Conservation (phyloP, 768 basidiomycete genomes). For the Punctularia strigosozonata region DNA sequence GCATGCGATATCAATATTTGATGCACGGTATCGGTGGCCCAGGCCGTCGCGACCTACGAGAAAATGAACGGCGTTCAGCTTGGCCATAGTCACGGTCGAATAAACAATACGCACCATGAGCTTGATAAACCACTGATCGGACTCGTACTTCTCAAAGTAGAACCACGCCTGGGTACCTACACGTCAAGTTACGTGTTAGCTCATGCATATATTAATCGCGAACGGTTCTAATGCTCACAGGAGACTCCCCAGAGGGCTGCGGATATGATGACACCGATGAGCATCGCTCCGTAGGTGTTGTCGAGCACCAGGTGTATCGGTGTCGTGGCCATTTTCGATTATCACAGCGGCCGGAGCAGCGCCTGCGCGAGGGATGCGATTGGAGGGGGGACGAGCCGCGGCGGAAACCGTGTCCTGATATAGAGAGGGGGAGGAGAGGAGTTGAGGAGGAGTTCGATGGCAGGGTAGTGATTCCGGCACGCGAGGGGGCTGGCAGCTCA, state of each 20-base stretch:
- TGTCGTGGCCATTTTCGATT: too few species aligned
- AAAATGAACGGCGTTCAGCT: background rate
- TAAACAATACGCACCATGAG: background rate
- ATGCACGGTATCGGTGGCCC: background rate
- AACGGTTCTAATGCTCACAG: background rate
- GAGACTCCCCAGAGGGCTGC: background rate
- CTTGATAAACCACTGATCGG: background rate
- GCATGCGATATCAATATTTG: constrained; percentile 5
- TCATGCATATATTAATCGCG: background rate
- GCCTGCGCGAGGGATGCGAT: too few species aligned
- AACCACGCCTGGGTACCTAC: background rate
- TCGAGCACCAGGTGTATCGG: too few species aligned
- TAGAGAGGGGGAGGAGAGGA: too few species aligned
- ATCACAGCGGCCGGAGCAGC: too few species aligned
- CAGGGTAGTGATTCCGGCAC: too few species aligned
- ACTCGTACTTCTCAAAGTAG: background rate
- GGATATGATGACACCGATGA: background rate
- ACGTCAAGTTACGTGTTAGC: background rate
- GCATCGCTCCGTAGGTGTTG: background rate
- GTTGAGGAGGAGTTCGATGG: too few species aligned
- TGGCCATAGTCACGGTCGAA: background rate
- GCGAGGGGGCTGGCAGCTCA: too few species aligned
- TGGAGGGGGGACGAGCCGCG: too few species aligned
- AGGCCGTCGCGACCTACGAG: background rate
- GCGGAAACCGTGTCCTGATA: too few species aligned